phyloP scores from a whole-genome alignment of 805 yeast genomes.

The Metschnikowia peoriensis region DNA sequence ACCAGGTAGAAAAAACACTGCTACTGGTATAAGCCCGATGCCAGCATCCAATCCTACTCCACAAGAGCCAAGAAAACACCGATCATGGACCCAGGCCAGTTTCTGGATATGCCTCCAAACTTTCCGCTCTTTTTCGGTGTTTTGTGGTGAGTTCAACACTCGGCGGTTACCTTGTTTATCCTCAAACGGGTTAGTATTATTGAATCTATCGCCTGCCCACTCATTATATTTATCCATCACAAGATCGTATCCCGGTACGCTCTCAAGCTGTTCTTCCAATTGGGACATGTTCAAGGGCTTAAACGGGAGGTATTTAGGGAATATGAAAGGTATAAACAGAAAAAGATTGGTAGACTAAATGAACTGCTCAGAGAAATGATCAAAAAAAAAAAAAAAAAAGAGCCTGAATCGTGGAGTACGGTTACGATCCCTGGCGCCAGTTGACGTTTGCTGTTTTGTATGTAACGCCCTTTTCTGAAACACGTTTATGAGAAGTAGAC shows the following conservation, averaged over 20 bases:
- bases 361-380: background rate
- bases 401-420: background rate
- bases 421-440: background rate
- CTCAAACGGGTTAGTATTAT: conserved; percentile 65
- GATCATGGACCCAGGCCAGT: conserved; percentile 86
- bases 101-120: conserved; percentile 72
- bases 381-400: too few relatives aligned
- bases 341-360: too few relatives aligned
- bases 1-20: conserved; percentile 64
- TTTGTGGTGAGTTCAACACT: conserved; percentile 51
- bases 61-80: conserved; percentile 76
- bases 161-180: conserved; percentile 60
- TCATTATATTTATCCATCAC: conserved; percentile 62
- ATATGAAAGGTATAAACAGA: background rate
- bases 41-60: conserved; percentile 66
- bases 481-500: background rate
- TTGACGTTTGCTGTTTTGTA: background rate
- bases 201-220: conserved; percentile 61
- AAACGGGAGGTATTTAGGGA: background rate
- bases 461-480: background rate
- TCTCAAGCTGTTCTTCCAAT: conserved; percentile 18
- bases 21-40: conserved; percentile 73
- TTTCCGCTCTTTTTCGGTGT: conserved; percentile 55
- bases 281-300: conserved; percentile 11
- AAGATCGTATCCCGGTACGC: conserved; percentile 54